Conservation (phyloP, 768 basidiomycete genomes). For the Rhizopogon vinicolor region DNA sequence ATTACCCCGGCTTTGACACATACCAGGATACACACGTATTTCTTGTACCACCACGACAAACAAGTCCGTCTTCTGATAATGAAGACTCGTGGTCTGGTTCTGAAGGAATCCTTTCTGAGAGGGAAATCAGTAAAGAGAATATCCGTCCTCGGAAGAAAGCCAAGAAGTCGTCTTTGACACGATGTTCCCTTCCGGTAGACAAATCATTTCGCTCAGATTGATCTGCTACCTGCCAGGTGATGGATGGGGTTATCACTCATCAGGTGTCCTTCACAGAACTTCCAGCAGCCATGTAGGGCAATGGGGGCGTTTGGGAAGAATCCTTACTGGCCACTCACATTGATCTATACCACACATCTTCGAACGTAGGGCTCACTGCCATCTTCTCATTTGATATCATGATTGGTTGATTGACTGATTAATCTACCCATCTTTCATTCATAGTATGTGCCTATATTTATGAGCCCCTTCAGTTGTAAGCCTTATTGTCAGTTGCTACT, state of each 20-base stretch:
- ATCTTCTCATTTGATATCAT: not conserved
- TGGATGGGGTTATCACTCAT: not conserved
- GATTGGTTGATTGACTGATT: not conserved
- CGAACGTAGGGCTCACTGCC: not conserved
- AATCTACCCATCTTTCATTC: not conserved
- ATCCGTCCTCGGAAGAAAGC: conserved; percentile 41
- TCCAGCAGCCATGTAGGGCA: not conserved
- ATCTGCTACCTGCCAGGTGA: not conserved
- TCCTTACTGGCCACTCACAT: not conserved
- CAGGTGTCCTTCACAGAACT: not conserved
- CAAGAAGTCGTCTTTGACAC: conserved; percentile 30
- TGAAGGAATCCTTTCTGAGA: conserved; percentile 19
- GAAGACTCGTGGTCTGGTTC: not conserved
- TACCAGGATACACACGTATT: conserved; percentile 38
- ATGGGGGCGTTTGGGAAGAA: no score
- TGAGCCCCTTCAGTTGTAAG: not conserved
- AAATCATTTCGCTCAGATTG: not conserved
- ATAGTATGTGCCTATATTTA: not conserved
- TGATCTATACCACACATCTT: not conserved
- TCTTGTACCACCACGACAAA: conserved; percentile 1
- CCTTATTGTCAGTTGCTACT: not conserved
- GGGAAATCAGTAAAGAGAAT: conserved; percentile 56
- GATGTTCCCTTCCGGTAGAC: not conserved
- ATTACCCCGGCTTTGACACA: conserved; percentile 65
- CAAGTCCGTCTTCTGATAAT: conserved; percentile 2